These are phyloP conservation scores for Maudiozyma bulderi DNA, from an alignment of 805 yeast species.

Conservation along the genomic window DNA sequence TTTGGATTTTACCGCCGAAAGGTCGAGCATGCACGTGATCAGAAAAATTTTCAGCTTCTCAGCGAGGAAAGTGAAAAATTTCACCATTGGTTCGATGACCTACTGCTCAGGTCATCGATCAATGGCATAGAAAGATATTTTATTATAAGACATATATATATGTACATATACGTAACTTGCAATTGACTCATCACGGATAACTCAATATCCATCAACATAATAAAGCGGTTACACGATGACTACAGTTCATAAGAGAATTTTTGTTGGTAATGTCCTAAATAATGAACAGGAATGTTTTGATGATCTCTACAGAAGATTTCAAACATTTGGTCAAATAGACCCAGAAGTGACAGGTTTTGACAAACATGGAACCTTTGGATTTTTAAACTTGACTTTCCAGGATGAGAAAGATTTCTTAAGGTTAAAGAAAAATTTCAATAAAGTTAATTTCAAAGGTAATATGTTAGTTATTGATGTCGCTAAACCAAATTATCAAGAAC, in stretches of 20 bases:
- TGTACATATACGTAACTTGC: too few species aligned
- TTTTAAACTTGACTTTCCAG: slow-evolving; percentile 47
- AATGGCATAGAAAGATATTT: too few species aligned
- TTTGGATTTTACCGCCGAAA: too few species aligned
- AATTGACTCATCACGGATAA: too few species aligned
- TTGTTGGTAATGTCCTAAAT: slow-evolving; percentile 23
- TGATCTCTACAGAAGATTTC: slow-evolving; percentile 47
- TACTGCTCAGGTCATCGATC: too few species aligned
- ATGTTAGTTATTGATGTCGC: slow-evolving; percentile 55
- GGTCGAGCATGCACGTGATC: too few species aligned
- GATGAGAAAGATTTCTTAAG: slow-evolving; percentile 34
- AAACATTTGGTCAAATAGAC: slow-evolving; percentile 44
- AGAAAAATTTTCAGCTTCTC: too few species aligned
- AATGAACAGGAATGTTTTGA: slow-evolving; percentile 19
- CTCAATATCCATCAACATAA: too few species aligned
- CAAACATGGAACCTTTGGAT: slow-evolving; percentile 54
- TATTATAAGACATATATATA: too few species aligned
- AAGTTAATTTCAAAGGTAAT: slow-evolving; percentile 67
- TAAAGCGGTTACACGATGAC: slow-evolving; percentile 1
- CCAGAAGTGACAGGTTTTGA: slow-evolving; percentile 40
- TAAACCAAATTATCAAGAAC: slow-evolving; percentile 39
- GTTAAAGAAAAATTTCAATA: slow-evolving; percentile 52
- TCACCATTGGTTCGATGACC: too few species aligned
- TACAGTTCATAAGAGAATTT: slow-evolving; percentile 18
- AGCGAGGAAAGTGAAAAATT: too few species aligned